phyloP scores from a whole-genome alignment of 345 rosid genomes.

The Arabis alpina region DNA sequence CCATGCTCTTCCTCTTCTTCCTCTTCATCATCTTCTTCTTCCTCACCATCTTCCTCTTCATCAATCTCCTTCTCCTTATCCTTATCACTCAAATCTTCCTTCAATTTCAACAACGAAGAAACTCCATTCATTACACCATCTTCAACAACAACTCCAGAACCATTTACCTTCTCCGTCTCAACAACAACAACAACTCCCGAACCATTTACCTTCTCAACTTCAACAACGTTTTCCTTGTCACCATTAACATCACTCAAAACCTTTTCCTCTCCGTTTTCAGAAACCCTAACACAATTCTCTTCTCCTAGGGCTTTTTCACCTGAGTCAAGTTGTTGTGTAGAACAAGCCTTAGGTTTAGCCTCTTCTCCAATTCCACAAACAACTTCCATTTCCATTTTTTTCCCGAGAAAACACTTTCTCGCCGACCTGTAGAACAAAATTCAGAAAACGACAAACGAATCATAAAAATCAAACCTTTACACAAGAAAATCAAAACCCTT shows the following conservation, averaged over 20 bases:
- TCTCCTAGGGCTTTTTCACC: constrained; percentile 36
- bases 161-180: constrained; percentile 13
- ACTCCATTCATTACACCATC: constrained; percentile 74
- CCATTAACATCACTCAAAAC: constrained; percentile 18
- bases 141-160: constrained; percentile 49
- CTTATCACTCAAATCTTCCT: constrained; percentile 42
- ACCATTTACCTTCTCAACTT: constrained; percentile 6
- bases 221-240: neutral
- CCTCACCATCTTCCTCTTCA: neutral
- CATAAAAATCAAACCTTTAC: constrained; percentile 10
- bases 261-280: constrained; percentile 45
- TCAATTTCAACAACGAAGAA: constrained; percentile 68
- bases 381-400: constrained; percentile 44
- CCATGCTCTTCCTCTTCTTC: constrained; percentile 46
- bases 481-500: neutral
- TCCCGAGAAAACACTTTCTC: constrained; percentile 30
- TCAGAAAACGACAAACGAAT: constrained; percentile 37
- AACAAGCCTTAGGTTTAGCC: constrained; percentile 18
- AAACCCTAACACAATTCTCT: constrained; percentile 55
- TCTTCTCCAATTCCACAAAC: constrained; percentile 29
- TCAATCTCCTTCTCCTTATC: constrained; percentile 25
- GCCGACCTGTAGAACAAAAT: constrained; percentile 17
- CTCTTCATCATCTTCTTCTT: constrained; percentile 38
- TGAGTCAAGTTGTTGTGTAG: constrained; percentile 27
- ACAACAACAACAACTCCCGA: neutral